Evolutionary conservation across 176 grass and related monocot species (phyloP), one percentile per base, ranked within the genome.

Genomic region (Aegilops bicornis): DNA sequence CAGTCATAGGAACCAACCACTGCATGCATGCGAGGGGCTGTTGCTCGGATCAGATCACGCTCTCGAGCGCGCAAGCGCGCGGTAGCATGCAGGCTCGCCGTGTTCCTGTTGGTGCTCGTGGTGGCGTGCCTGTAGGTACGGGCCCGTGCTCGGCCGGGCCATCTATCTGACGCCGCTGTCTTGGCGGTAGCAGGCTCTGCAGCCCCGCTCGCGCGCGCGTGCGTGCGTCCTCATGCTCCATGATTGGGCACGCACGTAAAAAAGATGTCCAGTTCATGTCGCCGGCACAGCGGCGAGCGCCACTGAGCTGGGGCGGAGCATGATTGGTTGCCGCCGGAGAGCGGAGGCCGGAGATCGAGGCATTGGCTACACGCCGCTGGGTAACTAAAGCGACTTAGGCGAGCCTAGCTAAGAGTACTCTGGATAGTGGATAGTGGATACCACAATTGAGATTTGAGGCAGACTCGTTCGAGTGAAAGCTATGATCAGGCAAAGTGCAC

Each of bases 21-120:
- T 22, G 75, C 22, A 15, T 22, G 75, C 22, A 15, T 52, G 48
- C 15, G 35, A 78, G 32, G 68, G 50, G 12, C 78, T 78, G 76
- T 82, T 13, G 14, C 30, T 68, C 88, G 22, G 47, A 86, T 69
- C 48, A 16, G 32, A 22, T 40, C 48, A 79, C n/a, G n/a, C 32
- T 83, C 48, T 29, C 81, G 10, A 35, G 16, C 82, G 33, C 56
- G n/a, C 77, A 79, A n/a, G 32, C 47, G 33, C 61, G 61, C 33
- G 68, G 61, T 1, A 22, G 69, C 69, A 73, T 22, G 69, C 69
- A 73, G 37, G 70, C 70, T 45, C 40, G 11, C 71, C 69, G 69
- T 66, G 27, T 66, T 66, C 10, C 64, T 31, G 64, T 32, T 67
- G 27, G 8, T 52, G 47, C 24, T 13, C 43, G 43, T 52, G 25